These are phyloP conservation scores for Clavispora carvajalis DNA, from an alignment of 805 yeast genomes.

Conservation along the genomic window DNA sequence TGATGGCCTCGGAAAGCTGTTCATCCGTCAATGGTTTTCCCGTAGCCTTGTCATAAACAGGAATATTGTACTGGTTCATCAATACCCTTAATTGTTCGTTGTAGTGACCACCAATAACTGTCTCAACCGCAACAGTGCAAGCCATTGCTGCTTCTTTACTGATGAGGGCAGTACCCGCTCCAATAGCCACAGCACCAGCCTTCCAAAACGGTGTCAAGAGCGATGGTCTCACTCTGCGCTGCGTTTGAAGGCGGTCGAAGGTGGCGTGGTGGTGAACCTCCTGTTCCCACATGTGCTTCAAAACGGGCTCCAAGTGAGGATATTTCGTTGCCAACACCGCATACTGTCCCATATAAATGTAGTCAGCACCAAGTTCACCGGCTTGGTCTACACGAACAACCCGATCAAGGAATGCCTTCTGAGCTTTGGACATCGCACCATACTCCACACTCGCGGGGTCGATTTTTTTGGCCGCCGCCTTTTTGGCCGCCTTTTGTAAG, in stretches of 20 bases:
- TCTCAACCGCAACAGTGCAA: conserved; percentile 97
- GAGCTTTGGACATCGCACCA: conserved; percentile 45
- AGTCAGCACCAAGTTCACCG: conserved; percentile 94
- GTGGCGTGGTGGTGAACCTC: conserved; percentile 87
- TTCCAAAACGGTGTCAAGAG: conserved; percentile 91
- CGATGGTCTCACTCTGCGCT: conserved; percentile 85
- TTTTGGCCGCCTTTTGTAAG: not conserved
- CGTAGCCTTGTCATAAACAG: conserved; percentile 30
- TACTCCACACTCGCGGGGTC: conserved; percentile 18
- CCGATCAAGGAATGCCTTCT: conserved; percentile 65
- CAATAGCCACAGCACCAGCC: conserved; percentile 81
- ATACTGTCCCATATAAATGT: conserved; percentile 89
- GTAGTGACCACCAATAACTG: conserved; percentile 95
- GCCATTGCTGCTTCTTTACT: conserved; percentile 99
- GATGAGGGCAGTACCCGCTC: conserved; percentile 77
- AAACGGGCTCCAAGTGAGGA: conserved; percentile 72
- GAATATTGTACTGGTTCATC: conserved; percentile 57
- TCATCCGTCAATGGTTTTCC: conserved; percentile 22
- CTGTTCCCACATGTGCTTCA: conserved; percentile 98
- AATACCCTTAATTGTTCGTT: conserved; percentile 81
- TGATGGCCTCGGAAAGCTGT: conserved; percentile 19
- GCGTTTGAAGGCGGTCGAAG: conserved; percentile 70
- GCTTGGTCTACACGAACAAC: conserved; percentile 94
- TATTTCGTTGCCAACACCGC: conserved; percentile 62
- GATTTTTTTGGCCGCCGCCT: not conserved